phyloP scores from a whole-genome alignment of 2,329 filamentous ascomycete genomes.

The Aspergillus fumigatiaffinis region DNA sequence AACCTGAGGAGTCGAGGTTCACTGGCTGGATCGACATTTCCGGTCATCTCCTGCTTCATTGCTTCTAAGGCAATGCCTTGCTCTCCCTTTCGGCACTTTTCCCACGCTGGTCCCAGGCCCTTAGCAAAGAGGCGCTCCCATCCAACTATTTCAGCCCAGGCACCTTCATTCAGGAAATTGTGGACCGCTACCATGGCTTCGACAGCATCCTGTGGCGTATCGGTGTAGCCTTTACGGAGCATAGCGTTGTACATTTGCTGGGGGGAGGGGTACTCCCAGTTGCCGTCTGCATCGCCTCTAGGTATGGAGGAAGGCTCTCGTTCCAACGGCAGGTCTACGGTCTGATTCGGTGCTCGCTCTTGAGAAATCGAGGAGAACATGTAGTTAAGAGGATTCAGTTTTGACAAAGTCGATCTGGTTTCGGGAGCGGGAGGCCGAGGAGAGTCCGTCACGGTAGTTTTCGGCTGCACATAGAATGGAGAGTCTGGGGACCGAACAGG shows the following conservation, averaged over 20 bases:
- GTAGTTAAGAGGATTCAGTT: slow-evolving; percentile 80
- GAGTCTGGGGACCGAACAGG: slow-evolving; percentile 49
- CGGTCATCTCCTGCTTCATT: slow-evolving; percentile 47
- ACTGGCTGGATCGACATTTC: slow-evolving; percentile 27
- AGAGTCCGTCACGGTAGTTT: slow-evolving; percentile 28
- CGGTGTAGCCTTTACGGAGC: slow-evolving; percentile 89
- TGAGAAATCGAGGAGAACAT: slow-evolving; percentile 90
- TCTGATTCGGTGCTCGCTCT: slow-evolving; percentile 68
- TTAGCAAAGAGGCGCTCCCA: slow-evolving; percentile 85
- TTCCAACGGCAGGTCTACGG: slow-evolving; percentile 67
- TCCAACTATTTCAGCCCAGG: slow-evolving; percentile 89
- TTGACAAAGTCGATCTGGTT: slow-evolving; percentile 54
- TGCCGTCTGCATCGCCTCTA: slow-evolving; percentile 67
- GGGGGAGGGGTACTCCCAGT: slow-evolving; percentile 97
- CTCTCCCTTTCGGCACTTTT: slow-evolving; percentile 70
- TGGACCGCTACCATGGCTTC: slow-evolving; percentile 97
- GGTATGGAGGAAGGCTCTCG: slow-evolving; percentile 88
- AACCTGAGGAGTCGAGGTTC: slow-evolving; percentile 79
- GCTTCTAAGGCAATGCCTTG: slow-evolving; percentile 56
- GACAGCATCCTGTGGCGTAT: slow-evolving; percentile 88
- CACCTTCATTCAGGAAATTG: slow-evolving; percentile 97
- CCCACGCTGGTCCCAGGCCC: slow-evolving; percentile 69
- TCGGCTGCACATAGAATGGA: slow-evolving; percentile 41
- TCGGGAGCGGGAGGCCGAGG: slow-evolving; percentile 28
- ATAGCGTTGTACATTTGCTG: slow-evolving; percentile 99